Percentiles rank a stretch among this genome's conserved stretches.
Conservation (phyloP, 2,329 filamentous ascomycete species). For the Kalmusia sp. region DNA sequence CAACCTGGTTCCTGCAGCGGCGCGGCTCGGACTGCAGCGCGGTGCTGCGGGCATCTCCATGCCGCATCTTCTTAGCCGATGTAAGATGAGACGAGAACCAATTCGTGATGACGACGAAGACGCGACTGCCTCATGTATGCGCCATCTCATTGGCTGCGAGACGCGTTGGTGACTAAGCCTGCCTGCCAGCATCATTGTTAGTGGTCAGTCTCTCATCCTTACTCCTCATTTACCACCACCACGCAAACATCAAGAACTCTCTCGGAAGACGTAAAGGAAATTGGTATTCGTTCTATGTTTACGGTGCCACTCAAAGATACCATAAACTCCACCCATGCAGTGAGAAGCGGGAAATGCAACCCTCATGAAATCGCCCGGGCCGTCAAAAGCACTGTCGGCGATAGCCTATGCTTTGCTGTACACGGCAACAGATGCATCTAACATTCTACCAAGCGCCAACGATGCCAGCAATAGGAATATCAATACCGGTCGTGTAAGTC, state of each 20-base stretch:
- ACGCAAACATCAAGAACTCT: not conserved
- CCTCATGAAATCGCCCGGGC: too few species aligned
- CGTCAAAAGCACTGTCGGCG: too few species aligned
- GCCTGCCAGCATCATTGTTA: not conserved
- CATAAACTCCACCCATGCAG: slow-evolving; percentile 33
- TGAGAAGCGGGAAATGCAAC: not conserved
- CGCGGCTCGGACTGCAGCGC: not conserved
- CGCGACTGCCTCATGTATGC: too few species aligned
- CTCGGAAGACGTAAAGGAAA: not conserved
- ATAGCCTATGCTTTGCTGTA: not conserved
- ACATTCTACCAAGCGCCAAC: slow-evolving; percentile 51
- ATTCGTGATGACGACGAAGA: not conserved
- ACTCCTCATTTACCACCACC: not conserved
- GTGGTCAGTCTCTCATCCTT: too few species aligned
- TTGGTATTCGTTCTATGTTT: slow-evolving; percentile 18
- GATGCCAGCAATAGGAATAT: slow-evolving; percentile 58
- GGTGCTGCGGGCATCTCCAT: not conserved
- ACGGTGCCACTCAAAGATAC: slow-evolving; percentile 4
- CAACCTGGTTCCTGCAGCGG: not conserved
- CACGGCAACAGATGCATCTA: not conserved
- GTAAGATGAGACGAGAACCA: not conserved
- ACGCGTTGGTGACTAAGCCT: slow-evolving; percentile 1
- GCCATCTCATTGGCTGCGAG: too few species aligned
- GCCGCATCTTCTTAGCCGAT: too few species aligned
- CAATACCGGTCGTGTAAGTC: slow-evolving; percentile 58